Conservation (phyloP, 1,284 basidiomycete species). For the Paramarasmius palmivorus region DNA sequence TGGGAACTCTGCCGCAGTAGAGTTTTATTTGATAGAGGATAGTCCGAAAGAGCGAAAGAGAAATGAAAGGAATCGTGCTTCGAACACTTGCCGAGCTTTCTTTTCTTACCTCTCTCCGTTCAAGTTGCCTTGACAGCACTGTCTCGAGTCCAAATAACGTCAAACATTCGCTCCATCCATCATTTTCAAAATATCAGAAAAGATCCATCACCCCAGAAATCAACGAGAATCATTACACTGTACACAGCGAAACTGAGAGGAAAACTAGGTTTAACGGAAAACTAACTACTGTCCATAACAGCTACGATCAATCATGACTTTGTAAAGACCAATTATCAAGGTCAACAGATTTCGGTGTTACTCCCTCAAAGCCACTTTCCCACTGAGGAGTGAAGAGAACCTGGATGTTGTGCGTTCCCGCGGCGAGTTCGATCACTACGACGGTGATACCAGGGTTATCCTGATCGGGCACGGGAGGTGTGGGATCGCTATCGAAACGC, state of each 20-base stretch:
- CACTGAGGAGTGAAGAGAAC: constrained; percentile 80
- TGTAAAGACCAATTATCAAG: constrained; percentile 16
- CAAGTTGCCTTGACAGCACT: too few relatives aligned
- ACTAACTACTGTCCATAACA: neutral
- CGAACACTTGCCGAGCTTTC: too few relatives aligned
- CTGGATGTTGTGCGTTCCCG: constrained; percentile 61
- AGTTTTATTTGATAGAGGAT: too few relatives aligned
- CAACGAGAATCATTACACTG: neutral
- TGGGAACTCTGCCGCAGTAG: too few relatives aligned
- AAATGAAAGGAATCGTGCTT: too few relatives aligned
- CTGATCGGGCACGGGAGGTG: constrained; percentile 60
- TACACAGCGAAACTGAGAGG: neutral
- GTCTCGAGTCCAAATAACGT: neutral
- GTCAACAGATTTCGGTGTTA: constrained; percentile 15
- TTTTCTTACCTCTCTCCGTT: too few relatives aligned
- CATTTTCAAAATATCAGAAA: too few relatives aligned
- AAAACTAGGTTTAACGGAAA: neutral
- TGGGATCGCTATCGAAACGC: constrained; percentile 54
- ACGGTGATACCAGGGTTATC: constrained; percentile 72
- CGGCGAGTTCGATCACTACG: constrained; percentile 61
- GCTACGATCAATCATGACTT: constrained; percentile 16
- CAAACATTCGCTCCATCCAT: neutral
- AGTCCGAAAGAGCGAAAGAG: too few relatives aligned
- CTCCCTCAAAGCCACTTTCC: constrained; percentile 22
- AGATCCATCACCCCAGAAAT: too few relatives aligned